These are phyloP conservation scores for Graphium sp. DNA, from an alignment of 2,329 filamentous ascomycete genomes.

Conservation along the genomic window DNA sequence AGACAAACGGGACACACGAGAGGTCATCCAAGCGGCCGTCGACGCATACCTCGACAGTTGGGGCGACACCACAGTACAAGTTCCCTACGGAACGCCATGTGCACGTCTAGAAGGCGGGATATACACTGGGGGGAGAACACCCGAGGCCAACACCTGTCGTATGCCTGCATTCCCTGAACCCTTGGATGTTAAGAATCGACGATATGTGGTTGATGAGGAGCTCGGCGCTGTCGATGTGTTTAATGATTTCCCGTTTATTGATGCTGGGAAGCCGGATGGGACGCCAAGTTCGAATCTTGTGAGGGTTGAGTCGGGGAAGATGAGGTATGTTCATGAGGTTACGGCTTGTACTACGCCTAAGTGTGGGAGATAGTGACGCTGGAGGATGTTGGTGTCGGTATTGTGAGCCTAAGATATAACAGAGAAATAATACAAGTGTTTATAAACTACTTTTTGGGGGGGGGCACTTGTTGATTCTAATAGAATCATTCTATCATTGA, in stretches of 20 bases:
- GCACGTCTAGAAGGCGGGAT: slow-evolving; percentile 17
- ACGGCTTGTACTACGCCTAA: too few relatives aligned
- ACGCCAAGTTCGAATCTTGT: slow-evolving; percentile 1
- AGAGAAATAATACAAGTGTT: too few relatives aligned
- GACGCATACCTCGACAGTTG: slow-evolving; percentile 20
- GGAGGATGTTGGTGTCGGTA: too few relatives aligned
- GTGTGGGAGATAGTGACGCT: too few relatives aligned
- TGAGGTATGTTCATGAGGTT: slow-evolving; percentile 1
- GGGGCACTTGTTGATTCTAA: too few relatives aligned
- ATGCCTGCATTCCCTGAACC: slow-evolving; percentile 18
- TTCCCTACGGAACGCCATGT: slow-evolving; percentile 20
- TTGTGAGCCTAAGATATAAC: too few relatives aligned
- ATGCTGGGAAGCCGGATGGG: neutral
- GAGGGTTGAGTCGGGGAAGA: slow-evolving; percentile 1
- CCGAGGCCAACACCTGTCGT: slow-evolving; percentile 12
- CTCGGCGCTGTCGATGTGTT: slow-evolving; percentile 9
- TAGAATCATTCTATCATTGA: too few relatives aligned
- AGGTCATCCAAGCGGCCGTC: slow-evolving; percentile 16
- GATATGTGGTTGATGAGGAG: slow-evolving; percentile 11
- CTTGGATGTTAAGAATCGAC: slow-evolving; percentile 8
- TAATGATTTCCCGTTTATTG: slow-evolving; percentile 7
- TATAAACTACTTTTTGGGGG: too few relatives aligned
- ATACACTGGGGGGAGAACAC: slow-evolving; percentile 14
- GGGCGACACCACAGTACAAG: slow-evolving; percentile 16
- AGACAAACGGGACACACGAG: slow-evolving; percentile 14